Base-by-base conservation (phyloP, 176 grass and related monocot species). In the Hsuehochloa calcarea region DNA sequence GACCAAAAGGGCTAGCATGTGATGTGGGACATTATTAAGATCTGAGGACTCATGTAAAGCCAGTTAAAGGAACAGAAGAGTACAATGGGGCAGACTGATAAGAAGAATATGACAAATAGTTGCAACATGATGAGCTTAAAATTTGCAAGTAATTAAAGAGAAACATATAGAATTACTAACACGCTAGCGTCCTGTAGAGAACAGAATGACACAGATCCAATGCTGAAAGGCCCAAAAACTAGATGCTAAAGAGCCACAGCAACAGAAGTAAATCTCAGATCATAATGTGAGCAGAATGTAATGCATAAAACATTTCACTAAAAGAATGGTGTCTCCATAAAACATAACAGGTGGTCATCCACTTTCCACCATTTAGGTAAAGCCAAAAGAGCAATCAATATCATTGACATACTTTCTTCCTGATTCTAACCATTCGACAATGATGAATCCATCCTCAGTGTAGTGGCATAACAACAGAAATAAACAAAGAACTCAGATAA, bases 1-100 rank as follows among this genome's bases (percentile, higher is more conserved):
- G 35, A 87, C 72, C 46, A 59, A 83, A 60, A 83, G 58, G 44
- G 59, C 60, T 83, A 46, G 37, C 79, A 87, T 86, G 80, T 79
- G 47, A 19, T 58, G 58, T 79, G 47, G 61, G 61, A 51, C 47
- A 83, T 65, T 82, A 73, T 59, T 79, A 87, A 83, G 45, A 61
- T 78, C 26, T 22, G 45, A 41, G 64, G 73, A 70, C 35, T 59
- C 22, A 41, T 79, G 49, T 73, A 74, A 82, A 87, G 70, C 58
- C 41, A 83, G 67, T 58, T 74, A 54, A 19, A 20, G 12, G n/a
- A 61, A 76, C 19, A 63, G 1, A 65, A 63, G 5, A 31, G 65
- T 83, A 77, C 37, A 70, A 62, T 17, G n/a, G 41, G 25, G 23
- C n/a, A 40, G n/a, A 68, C 5, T 72, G 8, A 6, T 63, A 72